These are phyloP conservation scores for Cyclotella kingstonii DNA, from an alignment of 108 stramenopile genomes.

Conservation along the genomic window DNA sequence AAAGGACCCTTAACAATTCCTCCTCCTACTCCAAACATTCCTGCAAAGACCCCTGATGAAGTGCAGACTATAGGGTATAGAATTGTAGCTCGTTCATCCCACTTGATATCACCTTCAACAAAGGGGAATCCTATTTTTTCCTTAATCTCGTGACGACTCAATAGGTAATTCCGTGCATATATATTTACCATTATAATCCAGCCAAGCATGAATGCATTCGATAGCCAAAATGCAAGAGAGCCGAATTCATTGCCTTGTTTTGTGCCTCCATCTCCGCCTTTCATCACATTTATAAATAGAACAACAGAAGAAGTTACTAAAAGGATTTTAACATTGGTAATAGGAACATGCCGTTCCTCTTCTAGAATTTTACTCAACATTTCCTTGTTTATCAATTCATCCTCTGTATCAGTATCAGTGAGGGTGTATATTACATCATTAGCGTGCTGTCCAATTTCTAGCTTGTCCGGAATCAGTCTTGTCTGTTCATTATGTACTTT, in stretches of 20 bases:
- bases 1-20: constrained; percentile 92
- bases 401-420: not conserved
- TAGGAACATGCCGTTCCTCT: constrained; percentile 71
- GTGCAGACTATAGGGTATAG: constrained; percentile 90
- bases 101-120: constrained; percentile 94
- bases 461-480: constrained; percentile 8
- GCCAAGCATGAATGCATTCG: constrained; percentile 82
- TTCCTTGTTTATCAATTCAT: constrained; percentile 28
- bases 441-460: constrained; percentile 13
- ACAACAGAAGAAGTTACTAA: constrained; percentile 74
- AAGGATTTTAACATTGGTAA: constrained; percentile 68
- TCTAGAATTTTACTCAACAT: constrained; percentile 55
- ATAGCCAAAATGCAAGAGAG: constrained; percentile 83
- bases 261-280: constrained; percentile 85
- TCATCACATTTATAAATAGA: constrained; percentile 87
- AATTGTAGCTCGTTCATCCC: constrained; percentile 82
- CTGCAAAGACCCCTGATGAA: constrained; percentile 91
- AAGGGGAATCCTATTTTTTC: constrained; percentile 85
- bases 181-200: constrained; percentile 77
- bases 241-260: constrained; percentile 95
- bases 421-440: not conserved
- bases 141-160: constrained; percentile 80
- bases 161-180: constrained; percentile 81
- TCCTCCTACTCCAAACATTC: constrained; percentile 96
- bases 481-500: constrained; percentile 8